phyloP scores from a whole-genome alignment of 768 basidiomycete genomes.

The Clavaria fumosa region DNA sequence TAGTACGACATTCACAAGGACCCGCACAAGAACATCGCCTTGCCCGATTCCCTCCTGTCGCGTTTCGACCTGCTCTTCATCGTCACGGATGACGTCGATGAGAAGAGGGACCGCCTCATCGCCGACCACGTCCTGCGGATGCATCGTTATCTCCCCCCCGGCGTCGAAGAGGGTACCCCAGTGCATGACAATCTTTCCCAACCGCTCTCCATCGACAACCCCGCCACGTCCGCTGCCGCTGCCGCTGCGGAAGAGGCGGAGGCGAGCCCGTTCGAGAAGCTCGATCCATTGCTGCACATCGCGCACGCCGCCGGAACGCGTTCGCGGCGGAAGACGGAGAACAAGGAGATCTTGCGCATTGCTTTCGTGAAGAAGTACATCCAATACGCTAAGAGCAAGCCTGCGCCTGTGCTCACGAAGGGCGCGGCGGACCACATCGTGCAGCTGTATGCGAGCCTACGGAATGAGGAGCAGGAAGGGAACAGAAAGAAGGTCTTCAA shows the following conservation, averaged over 20 bases:
- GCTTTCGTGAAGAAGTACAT: conserved; percentile 97
- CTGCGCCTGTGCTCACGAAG: conserved; percentile 74
- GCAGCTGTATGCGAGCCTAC: conserved; percentile 75
- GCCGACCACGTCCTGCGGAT: conserved; percentile 96
- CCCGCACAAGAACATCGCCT: conserved; percentile 95
- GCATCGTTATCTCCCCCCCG: conserved; percentile 93
- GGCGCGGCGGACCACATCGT: conserved; percentile 93
- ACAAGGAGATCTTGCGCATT: conserved; percentile 79
- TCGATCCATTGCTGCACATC: conserved; percentile 85
- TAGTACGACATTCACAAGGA: conserved; percentile 99
- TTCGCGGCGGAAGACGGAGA: conserved; percentile 45
- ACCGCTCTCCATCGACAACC: conserved; percentile 76
- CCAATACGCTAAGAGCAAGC: conserved; percentile 87
- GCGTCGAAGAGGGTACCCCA: conserved; percentile 92
- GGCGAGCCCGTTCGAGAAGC: conserved; percentile 86
- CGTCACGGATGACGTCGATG: conserved; percentile 96
- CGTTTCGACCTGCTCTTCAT: conserved; percentile 98
- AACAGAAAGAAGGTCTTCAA: conserved; percentile 66
- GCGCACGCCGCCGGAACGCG: conserved; percentile 37
- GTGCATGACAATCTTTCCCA: conserved; percentile 78
- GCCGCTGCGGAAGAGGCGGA: conserved; percentile 44
- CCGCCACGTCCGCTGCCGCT: conserved; percentile 29
- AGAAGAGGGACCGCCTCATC: conserved; percentile 82
- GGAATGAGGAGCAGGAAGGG: conserved; percentile 84
- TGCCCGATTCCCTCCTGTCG: conserved; percentile 93